These are phyloP conservation scores for Euphorbia lathyris DNA, from an alignment of 345 rosid genomes.

Conservation along the genomic window DNA sequence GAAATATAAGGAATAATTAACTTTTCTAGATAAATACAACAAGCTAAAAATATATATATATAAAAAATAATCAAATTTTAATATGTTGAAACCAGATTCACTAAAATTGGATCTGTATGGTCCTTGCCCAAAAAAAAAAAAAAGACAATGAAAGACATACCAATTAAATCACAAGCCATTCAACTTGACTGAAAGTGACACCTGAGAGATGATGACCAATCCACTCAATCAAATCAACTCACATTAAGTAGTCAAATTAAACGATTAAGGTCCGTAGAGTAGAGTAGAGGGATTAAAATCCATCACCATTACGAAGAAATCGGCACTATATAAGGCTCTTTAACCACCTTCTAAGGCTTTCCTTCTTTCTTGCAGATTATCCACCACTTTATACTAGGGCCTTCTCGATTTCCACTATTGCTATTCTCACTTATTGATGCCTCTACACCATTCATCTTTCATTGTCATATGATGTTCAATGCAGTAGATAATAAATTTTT, in stretches of 20 bases:
- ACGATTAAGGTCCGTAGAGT: too few species aligned
- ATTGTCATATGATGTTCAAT: not conserved
- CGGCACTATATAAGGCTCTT: slow-evolving; percentile 2
- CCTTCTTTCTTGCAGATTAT: not conserved
- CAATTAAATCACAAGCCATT: not conserved
- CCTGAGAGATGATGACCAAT: not conserved
- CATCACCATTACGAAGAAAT: not conserved
- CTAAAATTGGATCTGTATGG: too few species aligned
- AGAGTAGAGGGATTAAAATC: not conserved
- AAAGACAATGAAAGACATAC: too few species aligned
- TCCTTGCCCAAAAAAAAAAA: too few species aligned
- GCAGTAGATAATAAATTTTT: too few species aligned
- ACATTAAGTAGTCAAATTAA: not conserved
- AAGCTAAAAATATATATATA: too few species aligned
- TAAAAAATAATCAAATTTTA: too few species aligned
- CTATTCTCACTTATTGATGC: not conserved
- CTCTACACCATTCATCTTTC: not conserved
- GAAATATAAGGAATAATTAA: too few species aligned
- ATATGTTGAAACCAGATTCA: too few species aligned
- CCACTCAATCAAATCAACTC: not conserved
- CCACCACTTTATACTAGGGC: not conserved
- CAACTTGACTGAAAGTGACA: slow-evolving; percentile 7
- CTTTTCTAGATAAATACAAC: too few species aligned
- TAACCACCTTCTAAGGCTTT: not conserved
- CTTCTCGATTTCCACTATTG: not conserved